Evolutionary conservation across 78 protist species (phyloP).

Genomic region (Dictyostelium intermedium): DNA sequence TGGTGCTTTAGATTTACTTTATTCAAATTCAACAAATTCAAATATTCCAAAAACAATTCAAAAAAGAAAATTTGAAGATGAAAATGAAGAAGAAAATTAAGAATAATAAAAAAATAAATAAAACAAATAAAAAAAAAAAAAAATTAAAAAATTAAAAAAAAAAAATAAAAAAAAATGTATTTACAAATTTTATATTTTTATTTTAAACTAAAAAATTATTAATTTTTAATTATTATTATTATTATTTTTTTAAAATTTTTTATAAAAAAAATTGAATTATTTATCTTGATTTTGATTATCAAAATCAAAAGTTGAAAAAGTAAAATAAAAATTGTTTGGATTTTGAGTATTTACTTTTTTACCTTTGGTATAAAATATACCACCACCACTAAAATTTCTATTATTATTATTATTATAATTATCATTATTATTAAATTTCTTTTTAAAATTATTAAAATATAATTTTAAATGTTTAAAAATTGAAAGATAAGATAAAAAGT

Average conservation of each 20-base stretch:
- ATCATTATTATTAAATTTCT: background rate
- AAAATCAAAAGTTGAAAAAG: conserved; percentile 17
- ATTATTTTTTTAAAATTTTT: no score
- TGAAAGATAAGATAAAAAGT: background rate
- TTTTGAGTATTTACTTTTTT: background rate
- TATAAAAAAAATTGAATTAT: no score
- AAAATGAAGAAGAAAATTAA: no score
- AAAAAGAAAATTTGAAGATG: background rate
- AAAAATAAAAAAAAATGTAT: no score
- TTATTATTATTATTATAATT: background rate
- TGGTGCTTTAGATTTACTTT: conserved; percentile 50
- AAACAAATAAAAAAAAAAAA: no score
- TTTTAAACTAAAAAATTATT: background rate
- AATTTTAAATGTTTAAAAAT: background rate
- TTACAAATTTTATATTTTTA: background rate
- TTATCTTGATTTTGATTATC: background rate
- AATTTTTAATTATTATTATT: no score
- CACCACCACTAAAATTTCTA: background rate
- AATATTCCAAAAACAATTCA: background rate
- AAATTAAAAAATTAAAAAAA: no score
- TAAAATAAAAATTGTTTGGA: background rate
- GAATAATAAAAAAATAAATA: no score
- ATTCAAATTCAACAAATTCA: background rate
- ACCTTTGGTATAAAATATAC: background rate
- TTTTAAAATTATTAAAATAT: background rate